Evolutionary conservation across 306 rosid genomes (phyloP).

Genomic region (Ziziphus jujuba): DNA sequence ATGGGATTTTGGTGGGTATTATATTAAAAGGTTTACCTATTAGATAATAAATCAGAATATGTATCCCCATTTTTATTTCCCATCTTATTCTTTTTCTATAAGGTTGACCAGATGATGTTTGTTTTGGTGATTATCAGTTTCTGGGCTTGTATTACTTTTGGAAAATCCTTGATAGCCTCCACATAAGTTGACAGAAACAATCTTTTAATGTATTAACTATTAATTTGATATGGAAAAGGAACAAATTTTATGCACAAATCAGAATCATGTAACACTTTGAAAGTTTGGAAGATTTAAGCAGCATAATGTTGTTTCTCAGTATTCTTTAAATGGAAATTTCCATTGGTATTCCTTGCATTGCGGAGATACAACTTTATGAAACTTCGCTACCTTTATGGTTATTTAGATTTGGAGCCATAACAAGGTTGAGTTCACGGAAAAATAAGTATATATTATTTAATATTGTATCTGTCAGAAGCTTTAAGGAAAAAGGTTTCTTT

Average conservation of each 20-base stretch:
- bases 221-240: background rate
- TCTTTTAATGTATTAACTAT: background rate
- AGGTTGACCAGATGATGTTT: background rate
- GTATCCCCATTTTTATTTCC: too few relatives aligned
- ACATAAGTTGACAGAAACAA: background rate
- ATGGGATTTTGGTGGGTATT: too few relatives aligned
- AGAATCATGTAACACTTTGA: too few relatives aligned
- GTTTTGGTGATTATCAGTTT: background rate
- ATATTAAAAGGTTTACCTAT: too few relatives aligned
- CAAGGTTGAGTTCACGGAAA: background rate
- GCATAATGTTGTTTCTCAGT: too few relatives aligned
- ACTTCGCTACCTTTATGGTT: conserved; percentile 2
- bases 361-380: background rate
- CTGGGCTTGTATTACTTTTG: background rate
- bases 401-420: background rate
- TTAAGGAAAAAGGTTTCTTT: too few relatives aligned
- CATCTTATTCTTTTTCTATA: background rate
- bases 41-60: too few relatives aligned
- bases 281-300: too few relatives aligned
- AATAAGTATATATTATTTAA: background rate
- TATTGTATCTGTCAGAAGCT: background rate
- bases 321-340: too few relatives aligned
- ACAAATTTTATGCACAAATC: too few relatives aligned
- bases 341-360: background rate
- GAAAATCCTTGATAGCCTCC: background rate